Conservation (phyloP, 495 filamentous ascomycete species). For the Polyplosphaeria fusca region DNA sequence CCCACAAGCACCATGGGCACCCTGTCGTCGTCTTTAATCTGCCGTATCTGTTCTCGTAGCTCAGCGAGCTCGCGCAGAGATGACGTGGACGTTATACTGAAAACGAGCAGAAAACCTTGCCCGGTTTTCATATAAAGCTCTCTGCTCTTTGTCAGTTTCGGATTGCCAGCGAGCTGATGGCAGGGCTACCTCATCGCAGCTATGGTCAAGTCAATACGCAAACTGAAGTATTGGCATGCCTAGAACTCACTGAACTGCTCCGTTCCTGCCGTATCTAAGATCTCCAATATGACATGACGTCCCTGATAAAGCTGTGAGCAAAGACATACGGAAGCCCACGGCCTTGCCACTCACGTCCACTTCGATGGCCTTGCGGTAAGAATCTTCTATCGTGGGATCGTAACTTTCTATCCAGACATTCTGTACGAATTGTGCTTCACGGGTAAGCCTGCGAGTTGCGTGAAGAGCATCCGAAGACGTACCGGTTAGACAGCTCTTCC, state of each 20-base stretch:
- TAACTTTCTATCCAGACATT: constrained; percentile 99
- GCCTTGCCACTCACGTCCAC: constrained; percentile 72
- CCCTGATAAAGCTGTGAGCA: too few relatives aligned
- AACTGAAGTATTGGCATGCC: neutral
- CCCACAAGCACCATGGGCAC: constrained; percentile 95
- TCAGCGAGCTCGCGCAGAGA: constrained; percentile 83
- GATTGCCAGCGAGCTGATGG: neutral
- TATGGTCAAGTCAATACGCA: constrained; percentile 30
- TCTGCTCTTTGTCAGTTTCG: constrained; percentile 5
- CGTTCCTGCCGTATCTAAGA: constrained; percentile 95
- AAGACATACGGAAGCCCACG: neutral
- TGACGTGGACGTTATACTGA: constrained; percentile 86
- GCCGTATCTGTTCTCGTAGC: constrained; percentile 91
- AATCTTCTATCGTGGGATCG: constrained; percentile 98
- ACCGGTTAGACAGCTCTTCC: constrained; percentile 98
- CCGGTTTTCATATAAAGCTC: constrained; percentile 69
- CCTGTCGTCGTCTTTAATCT: constrained; percentile 90
- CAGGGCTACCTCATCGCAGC: constrained; percentile 66
- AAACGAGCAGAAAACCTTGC: constrained; percentile 95
- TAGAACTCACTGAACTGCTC: constrained; percentile 91
- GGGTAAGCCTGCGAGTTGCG: constrained; percentile 26
- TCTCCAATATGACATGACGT: constrained; percentile 93
- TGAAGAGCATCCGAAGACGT: constrained; percentile 38
- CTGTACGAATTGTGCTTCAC: constrained; percentile 93
- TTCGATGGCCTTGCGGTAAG: constrained; percentile 88